phyloP scores from a whole-genome alignment of 2,329 filamentous ascomycete species.

The Chaetomium sp. region DNA sequence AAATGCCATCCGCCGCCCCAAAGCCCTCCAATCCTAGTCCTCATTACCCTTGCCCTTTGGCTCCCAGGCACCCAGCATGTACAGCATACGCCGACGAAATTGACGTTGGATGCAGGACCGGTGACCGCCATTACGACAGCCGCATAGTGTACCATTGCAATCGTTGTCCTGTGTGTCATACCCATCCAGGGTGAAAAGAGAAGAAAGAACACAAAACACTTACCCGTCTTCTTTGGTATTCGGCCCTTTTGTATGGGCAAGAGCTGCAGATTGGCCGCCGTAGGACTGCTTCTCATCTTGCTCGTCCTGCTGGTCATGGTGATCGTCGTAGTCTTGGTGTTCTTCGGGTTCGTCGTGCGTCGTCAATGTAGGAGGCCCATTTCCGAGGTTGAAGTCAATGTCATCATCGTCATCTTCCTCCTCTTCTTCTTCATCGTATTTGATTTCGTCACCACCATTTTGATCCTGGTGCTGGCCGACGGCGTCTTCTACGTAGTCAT shows the following conservation, averaged over 20 bases:
- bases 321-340: constrained; percentile 15
- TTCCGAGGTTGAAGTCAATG: constrained; percentile 48
- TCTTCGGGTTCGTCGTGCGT: constrained; percentile 15
- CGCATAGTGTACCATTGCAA: no score
- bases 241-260: constrained; percentile 41
- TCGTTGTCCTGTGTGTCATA: constrained; percentile 8
- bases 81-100: neutral
- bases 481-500: constrained; percentile 24
- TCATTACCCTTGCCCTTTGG: neutral
- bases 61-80: neutral
- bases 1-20: constrained; percentile 5
- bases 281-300: constrained; percentile 21
- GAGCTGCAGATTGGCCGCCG: constrained; percentile 27
- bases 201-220: constrained; percentile 40
- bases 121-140: no score
- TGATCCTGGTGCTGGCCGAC: constrained; percentile 26
- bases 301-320: constrained; percentile 11
- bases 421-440: constrained; percentile 31
- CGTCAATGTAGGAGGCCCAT: constrained; percentile 28
- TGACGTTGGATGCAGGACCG: neutral
- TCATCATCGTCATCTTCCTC: constrained; percentile 48
- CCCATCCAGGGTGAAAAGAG: constrained; percentile 6
- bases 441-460: constrained; percentile 28
- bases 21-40: constrained; percentile 1
- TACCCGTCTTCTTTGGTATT: constrained; percentile 90